Base-by-base conservation (phyloP, 2,329 filamentous ascomycete genomes). In the Ceratocystis colombiana region DNA sequence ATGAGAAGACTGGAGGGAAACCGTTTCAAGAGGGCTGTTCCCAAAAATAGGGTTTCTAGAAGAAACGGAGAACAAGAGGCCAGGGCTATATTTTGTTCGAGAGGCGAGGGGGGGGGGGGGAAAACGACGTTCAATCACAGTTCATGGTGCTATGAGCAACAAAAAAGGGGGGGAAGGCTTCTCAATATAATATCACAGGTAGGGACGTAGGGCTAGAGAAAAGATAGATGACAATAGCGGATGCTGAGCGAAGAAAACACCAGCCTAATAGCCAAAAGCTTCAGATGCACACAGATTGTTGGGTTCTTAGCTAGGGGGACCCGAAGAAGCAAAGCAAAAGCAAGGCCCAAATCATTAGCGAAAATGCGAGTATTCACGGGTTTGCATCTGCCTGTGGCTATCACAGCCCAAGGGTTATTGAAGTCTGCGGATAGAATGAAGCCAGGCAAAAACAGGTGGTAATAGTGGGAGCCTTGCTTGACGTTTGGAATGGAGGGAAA, bases 1-100 rank as follows among this genome's bases (percentile, higher is more conserved):
- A 25, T 53, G 48, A 8, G 20, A 53, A 59, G 12, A n/a, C 25
- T 30, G 33, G 33, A 30, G 22, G 37, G 10, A 57, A 57, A 33
- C 15, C 53, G 53, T 59, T 59, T 59, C 53, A 59, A 59, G 53
- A 59, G 17, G 22, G 28, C 53, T 17, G 12, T 25, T 33, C 28
- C 53, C 53, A 59, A 33, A 59, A 59, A 33, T 59, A 59, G 53
- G 25, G 53, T 33, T 50, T 30, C 28, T 59, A 30, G 53, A 30
- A 33, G 20, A 59, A n/a, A 59, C 53, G 33, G 6, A 59, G 53
- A 37, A 22, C 12, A 30, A 20, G 5, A 48, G 45, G 45, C 17
- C 15, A 20, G 45, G 45, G 20, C 20, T 17, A n/a, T 25, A n/a
- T 25, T 33, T 37, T 59, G 48, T 17, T 17, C 22, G 22, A 50